Percentiles rank a stretch among this genome's conserved stretches.
Evolutionary conservation across 2,329 filamentous ascomycete genomes (phyloP).

Genomic region (Metarhizium humberi): DNA sequence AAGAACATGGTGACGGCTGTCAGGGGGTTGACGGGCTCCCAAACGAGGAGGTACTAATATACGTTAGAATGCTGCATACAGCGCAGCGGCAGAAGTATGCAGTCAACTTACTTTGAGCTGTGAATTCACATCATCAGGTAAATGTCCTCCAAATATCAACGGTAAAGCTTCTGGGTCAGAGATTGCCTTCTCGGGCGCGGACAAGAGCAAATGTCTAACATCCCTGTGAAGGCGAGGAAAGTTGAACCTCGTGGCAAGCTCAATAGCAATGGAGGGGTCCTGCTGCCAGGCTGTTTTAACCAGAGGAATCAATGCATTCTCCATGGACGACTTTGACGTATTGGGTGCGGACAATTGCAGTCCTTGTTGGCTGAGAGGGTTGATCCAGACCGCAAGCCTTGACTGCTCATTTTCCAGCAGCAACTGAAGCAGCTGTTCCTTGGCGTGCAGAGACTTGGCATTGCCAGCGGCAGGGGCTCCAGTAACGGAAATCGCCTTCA

Average conservation of each 20-base stretch:
- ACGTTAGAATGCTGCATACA: constrained; percentile 9
- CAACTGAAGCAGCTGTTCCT: constrained; percentile 73
- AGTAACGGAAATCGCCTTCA: constrained; percentile 56
- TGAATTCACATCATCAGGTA: constrained; percentile 66
- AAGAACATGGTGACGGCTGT: constrained; percentile 90
- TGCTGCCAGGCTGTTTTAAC: constrained; percentile 81
- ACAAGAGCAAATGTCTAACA: constrained; percentile 70
- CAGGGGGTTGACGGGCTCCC: constrained; percentile 85
- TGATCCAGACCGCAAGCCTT: constrained; percentile 81
- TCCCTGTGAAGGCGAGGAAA: constrained; percentile 64
- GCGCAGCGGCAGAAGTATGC: not conserved
- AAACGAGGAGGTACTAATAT: constrained; percentile 74
- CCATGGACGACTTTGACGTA: constrained; percentile 27
- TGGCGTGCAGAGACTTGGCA: constrained; percentile 60
- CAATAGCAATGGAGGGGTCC: constrained; percentile 76
- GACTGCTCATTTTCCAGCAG: constrained; percentile 78
- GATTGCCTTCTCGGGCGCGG: constrained; percentile 75
- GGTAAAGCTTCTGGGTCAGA: constrained; percentile 74
- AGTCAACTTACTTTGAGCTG: constrained; percentile 63
- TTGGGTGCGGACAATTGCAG: constrained; percentile 29
- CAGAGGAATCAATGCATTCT: constrained; percentile 48
- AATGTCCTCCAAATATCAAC: constrained; percentile 64
- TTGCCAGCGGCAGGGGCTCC: constrained; percentile 42
- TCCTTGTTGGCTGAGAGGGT: constrained; percentile 57
- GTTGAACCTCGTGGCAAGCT: constrained; percentile 71